phyloP scores from a whole-genome alignment of 495 filamentous ascomycete species.

The Xylaria venustula region DNA sequence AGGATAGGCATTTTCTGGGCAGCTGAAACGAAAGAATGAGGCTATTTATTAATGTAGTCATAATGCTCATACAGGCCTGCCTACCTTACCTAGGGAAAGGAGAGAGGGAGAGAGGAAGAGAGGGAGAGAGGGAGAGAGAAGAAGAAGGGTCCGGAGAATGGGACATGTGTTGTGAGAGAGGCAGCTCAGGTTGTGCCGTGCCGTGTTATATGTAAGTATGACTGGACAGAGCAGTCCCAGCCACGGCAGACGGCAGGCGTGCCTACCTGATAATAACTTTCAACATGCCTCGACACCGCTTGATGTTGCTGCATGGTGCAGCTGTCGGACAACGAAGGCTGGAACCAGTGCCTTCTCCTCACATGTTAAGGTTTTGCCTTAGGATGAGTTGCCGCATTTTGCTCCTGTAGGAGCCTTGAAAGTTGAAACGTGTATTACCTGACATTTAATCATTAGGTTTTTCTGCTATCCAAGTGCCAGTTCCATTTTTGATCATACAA shows the following conservation, averaged over 20 bases:
- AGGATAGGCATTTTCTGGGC: slow-evolving; percentile 30
- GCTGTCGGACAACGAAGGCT: no score
- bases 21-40: slow-evolving; percentile 29
- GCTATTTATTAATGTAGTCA: slow-evolving; percentile 23
- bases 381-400: no score
- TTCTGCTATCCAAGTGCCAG: no score
- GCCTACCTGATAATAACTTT: no score
- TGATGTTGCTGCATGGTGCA: no score
- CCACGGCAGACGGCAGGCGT: not conserved
- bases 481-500: no score
- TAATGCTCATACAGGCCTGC: not conserved
- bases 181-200: not conserved
- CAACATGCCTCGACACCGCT: no score
- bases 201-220: not conserved
- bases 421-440: no score
- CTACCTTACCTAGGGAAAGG: slow-evolving; percentile 18
- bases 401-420: no score
- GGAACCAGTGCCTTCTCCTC: no score
- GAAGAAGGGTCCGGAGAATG: slow-evolving; percentile 6
- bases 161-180: not conserved
- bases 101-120: not conserved
- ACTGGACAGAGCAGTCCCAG: not conserved
- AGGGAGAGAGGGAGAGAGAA: not conserved
- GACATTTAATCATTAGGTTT: no score
- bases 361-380: no score